These are phyloP conservation scores for Plasmodium vivax DNA, from an alignment of 169 alveolate species.

Conservation along the genomic window DNA sequence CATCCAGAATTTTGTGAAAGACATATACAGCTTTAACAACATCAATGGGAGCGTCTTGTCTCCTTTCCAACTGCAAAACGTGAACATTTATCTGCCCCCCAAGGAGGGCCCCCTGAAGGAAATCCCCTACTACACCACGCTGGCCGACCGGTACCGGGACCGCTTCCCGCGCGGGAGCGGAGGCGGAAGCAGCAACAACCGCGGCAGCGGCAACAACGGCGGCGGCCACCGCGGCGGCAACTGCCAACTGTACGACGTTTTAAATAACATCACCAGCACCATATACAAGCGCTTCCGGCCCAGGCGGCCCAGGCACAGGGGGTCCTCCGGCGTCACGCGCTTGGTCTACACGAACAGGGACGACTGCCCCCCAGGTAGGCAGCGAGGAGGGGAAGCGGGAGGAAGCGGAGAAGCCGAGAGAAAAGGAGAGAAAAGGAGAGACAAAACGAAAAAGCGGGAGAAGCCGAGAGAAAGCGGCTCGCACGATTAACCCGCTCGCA, in stretches of 20 bases:
- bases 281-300: constrained; percentile 22
- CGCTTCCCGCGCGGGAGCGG: neutral
- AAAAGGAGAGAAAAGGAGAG: neutral
- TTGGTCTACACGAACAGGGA: neutral
- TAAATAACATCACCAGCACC: constrained; percentile 23
- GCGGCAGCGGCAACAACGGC: neutral
- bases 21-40: constrained; percentile 48
- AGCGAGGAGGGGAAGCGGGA: neutral
- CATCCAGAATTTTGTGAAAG: constrained; percentile 51
- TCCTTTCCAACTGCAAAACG: constrained; percentile 50
- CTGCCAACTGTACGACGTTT: constrained; percentile 5
- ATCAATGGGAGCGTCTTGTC: constrained; percentile 61
- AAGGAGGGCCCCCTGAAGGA: constrained; percentile 2
- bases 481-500: neutral
- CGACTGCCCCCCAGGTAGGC: neutral
- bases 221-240: neutral
- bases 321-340: neutral
- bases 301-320: neutral
- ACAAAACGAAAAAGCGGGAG: no score
- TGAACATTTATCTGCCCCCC: constrained; percentile 37
- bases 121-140: constrained; percentile 47
- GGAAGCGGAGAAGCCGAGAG: no score
- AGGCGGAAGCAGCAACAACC: neutral
- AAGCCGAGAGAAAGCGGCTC: neutral
- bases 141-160: constrained; percentile 28